These are phyloP conservation scores for Melampsora americana DNA, from an alignment of 1,284 basidiomycete species.

Conservation along the genomic window DNA sequence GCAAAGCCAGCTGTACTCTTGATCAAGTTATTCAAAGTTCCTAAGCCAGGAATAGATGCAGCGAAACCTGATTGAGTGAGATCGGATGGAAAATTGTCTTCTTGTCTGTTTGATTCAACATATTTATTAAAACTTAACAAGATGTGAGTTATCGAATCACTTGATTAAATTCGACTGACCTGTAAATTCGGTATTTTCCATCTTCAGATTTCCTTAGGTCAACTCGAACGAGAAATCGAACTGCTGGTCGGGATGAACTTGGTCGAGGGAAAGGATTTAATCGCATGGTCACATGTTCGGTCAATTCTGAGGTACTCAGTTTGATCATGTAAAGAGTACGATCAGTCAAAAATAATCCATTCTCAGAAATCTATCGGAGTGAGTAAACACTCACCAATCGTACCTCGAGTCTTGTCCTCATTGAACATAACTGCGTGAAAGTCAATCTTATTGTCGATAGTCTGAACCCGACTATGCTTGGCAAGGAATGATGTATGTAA, in stretches of 20 bases:
- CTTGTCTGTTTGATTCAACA: conserved; percentile 11
- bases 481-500: not conserved
- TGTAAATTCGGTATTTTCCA: conserved; percentile 36
- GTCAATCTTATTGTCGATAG: conserved; percentile 5
- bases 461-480: conserved; percentile 6
- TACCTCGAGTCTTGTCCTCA: conserved; percentile 26
- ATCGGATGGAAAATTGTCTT: conserved; percentile 40
- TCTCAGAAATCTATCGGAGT: not conserved
- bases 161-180: conserved; percentile 23
- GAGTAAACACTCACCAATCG: conserved; percentile 3
- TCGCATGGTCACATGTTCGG: not conserved
- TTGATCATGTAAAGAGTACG: not conserved
- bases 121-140: not conserved
- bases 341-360: not conserved
- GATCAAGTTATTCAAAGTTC: too few relatives aligned
- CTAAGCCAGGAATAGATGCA: too few relatives aligned
- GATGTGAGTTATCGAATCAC: too few relatives aligned
- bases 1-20: too few relatives aligned
- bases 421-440: conserved; percentile 34
- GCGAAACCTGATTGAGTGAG: conserved; percentile 19
- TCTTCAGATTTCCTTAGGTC: conserved; percentile 20
- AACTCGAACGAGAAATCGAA: conserved; percentile 23
- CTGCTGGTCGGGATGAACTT: not conserved
- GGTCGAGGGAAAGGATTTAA: not conserved
- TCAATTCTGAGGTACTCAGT: conserved; percentile 15